Base-by-base conservation (phyloP, 495 filamentous ascomycete species). In the Tuber melanosporum region DNA sequence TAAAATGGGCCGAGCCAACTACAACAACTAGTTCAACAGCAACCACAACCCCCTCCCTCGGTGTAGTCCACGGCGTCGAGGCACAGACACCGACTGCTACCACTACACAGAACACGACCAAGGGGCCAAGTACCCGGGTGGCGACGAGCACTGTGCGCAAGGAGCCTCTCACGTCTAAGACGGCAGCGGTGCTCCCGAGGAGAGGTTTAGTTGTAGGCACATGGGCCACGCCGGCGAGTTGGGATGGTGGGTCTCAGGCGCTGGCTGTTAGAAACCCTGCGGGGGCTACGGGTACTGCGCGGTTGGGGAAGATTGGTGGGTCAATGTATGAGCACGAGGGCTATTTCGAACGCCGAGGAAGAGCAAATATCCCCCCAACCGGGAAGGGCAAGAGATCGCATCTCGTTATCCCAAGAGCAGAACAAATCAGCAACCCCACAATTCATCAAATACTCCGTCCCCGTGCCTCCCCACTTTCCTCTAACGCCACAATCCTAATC, bases 1-100 rank as follows among this genome's bases (percentile, higher is more conserved):
- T 80, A 14, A 80, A 80, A 36, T 80, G 57, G 57, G 32, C 14
- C 26, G 57, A 36, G 57, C 57, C 26, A 36, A 17, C 57, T 32
- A 62, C 26, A 15, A 66, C 57, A 36, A 19, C 26, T 7, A 15
- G 12, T 36, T 66, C 57, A 15, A 36, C 14, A 66, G 15, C 26
- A 66, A 36, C 26, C 57, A 66, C 57, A 8, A 5, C 14, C 3
- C 57, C 12, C n/a, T n/a, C n/a, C 8, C 3, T 3, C 4, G 36
- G 57, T 36, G 26, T 19, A 19, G 26, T 66, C 26, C 12, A 17
- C 4, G 17, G 57, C 26, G 14, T 36, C 26, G 26, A 2, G 57
- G 32, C 26, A 2, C 14, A 66, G 57, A 9, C 14, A 8, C 57
- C 2, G 26, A 8, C 26, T 14, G 6, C 57, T 36, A 36, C 57